A percentile compares a stretch with the other conserved stretches of the same genome.
phyloP scores from a whole-genome alignment of 2,329 filamentous ascomycete species.

The Ilyonectria sp. region DNA sequence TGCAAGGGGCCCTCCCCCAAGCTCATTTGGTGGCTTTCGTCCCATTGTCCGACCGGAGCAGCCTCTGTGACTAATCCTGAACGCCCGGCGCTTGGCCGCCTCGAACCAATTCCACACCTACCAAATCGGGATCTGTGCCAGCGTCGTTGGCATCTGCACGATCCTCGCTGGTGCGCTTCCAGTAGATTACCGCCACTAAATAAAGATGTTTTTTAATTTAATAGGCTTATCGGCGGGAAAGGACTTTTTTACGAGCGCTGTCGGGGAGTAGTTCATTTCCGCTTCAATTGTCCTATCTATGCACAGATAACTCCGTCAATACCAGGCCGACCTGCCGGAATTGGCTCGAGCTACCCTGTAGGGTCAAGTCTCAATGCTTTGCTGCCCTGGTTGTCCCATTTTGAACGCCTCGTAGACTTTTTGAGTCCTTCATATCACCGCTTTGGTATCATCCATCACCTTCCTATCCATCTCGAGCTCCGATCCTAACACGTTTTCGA shows the following conservation, averaged over 20 bases:
- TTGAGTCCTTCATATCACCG: neutral
- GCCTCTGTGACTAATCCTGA: no score
- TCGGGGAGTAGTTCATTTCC: neutral
- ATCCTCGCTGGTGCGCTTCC: neutral
- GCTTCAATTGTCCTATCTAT: neutral
- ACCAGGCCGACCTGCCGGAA: neutral
- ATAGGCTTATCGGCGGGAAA: neutral
- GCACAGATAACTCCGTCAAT: neutral
- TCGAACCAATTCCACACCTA: neutral
- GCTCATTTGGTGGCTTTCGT: neutral
- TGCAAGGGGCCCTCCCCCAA: neutral
- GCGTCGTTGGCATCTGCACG: neutral
- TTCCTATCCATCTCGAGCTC: neutral
- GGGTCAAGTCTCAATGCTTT: neutral
- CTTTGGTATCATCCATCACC: neutral
- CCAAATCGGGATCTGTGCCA: neutral
- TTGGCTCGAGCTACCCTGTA: neutral
- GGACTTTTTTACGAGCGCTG: neutral
- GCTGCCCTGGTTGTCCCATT: neutral
- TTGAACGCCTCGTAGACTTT: slow-evolving; percentile 4
- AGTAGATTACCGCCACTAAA: neutral
- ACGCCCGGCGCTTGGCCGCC: neutral
- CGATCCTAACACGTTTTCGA: neutral
- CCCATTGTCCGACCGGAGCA: neutral
- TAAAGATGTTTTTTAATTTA: neutral